Percentiles rank a stretch among this genome's conserved stretches.
Conservation (phyloP, 129 eudicot genomes). For the Gnaphalium uliginosum region DNA sequence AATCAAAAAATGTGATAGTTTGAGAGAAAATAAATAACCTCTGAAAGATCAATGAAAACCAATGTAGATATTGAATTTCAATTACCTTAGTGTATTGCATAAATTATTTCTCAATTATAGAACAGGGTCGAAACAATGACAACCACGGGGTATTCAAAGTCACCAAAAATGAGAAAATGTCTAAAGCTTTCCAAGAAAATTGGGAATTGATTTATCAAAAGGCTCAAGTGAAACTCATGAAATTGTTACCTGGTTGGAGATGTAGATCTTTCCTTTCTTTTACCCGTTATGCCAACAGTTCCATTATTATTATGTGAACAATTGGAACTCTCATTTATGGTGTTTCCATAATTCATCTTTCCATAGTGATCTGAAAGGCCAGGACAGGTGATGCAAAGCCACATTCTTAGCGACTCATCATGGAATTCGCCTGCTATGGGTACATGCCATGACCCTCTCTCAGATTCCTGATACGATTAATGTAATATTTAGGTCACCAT, state of each 20-base stretch:
- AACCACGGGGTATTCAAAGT: conserved; percentile 3
- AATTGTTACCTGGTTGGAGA: conserved; percentile 34
- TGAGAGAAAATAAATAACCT: no score
- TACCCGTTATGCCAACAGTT: conserved; percentile 42
- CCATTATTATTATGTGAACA: conserved; percentile 10
- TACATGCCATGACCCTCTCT: conserved; percentile 79
- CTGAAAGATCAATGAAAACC: neutral
- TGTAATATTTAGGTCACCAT: conserved; percentile 1
- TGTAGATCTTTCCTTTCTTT: conserved; percentile 63
- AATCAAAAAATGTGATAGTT: no score
- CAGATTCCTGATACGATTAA: conserved; percentile 52
- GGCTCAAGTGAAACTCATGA: conserved; percentile 7
- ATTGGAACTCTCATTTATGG: neutral
- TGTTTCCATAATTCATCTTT: conserved; percentile 7
- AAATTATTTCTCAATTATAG: conserved; percentile 6
- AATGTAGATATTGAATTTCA: neutral
- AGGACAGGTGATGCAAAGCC: conserved; percentile 74
- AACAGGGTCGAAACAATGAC: neutral
- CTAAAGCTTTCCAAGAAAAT: conserved; percentile 3
- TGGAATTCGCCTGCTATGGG: conserved; percentile 57
- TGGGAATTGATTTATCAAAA: neutral
- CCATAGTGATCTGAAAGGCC: conserved; percentile 16
- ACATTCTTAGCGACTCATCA: conserved; percentile 61
- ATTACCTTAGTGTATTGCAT: neutral
- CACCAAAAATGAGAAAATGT: conserved; percentile 2